A percentile compares a stretch with the other conserved stretches of the same genome.
phyloP scores from a whole-genome alignment of 148 eudicot genomes.

The Chenopodium formosanum region DNA sequence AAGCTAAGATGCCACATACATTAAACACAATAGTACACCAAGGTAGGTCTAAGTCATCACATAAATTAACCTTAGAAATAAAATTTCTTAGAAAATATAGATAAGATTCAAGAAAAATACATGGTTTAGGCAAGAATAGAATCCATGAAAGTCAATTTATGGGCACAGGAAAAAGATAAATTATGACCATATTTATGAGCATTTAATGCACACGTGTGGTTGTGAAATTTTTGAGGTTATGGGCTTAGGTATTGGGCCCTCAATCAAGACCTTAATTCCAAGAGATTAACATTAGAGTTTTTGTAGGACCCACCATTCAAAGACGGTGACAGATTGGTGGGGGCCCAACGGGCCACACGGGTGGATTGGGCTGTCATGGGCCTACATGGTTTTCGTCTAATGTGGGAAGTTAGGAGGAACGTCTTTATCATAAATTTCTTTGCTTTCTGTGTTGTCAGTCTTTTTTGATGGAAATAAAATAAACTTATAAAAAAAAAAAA shows the following conservation, averaged over 20 bases:
- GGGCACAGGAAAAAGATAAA: background rate
- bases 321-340: background rate
- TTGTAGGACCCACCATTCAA: background rate
- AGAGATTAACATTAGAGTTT: background rate
- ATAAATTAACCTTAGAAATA: background rate
- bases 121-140: background rate
- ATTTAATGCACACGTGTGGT: constrained; percentile 37
- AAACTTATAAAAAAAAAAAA: background rate
- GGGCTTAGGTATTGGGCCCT: constrained; percentile 27
- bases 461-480: background rate
- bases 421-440: constrained; percentile 24
- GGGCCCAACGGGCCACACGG: constrained; percentile 30
- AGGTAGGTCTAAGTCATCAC: background rate
- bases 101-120: constrained; percentile 9
- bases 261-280: background rate
- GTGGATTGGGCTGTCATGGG: constrained; percentile 21
- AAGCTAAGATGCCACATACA: background rate
- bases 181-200: constrained; percentile 6
- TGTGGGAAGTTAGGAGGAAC: constrained; percentile 17
- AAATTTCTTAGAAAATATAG: background rate
- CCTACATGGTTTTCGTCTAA: constrained; percentile 6
- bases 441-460: constrained; percentile 32
- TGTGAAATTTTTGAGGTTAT: background rate
- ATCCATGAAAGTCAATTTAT: background rate
- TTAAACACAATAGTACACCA: background rate